These are phyloP conservation scores for Nothophaeocryptopus gaeumannii DNA, from an alignment of 2,329 filamentous ascomycete genomes.

Conservation along the genomic window DNA sequence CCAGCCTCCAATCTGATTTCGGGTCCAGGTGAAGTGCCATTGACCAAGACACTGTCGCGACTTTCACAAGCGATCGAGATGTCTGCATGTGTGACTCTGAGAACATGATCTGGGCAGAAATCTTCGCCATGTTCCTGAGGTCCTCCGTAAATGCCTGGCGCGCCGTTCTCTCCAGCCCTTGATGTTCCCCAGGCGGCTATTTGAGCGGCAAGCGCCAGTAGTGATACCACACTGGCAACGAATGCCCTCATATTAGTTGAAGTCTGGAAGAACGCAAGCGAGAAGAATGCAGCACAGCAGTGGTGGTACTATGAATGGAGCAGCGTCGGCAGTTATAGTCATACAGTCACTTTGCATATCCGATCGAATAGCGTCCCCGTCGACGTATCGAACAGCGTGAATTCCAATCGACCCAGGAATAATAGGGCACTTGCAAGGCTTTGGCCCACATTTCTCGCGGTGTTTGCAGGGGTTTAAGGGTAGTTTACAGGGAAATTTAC, in stretches of 20 bases:
- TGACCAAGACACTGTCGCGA: slow-evolving; percentile 50
- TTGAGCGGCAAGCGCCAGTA: slow-evolving; percentile 5
- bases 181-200: slow-evolving; percentile 17
- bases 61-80: slow-evolving; percentile 47
- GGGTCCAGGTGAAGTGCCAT: slow-evolving; percentile 55
- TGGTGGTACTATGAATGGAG: too few relatives aligned
- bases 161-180: slow-evolving; percentile 9
- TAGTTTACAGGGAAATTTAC: too few relatives aligned
- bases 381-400: too few relatives aligned
- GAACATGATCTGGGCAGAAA: slow-evolving; percentile 46
- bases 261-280: background rate
- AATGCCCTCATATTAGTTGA: slow-evolving; percentile 4
- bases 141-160: slow-evolving; percentile 22
- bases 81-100: slow-evolving; percentile 46
- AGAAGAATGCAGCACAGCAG: too few relatives aligned
- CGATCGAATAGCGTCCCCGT: too few relatives aligned
- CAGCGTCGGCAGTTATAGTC: too few relatives aligned
- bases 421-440: too few relatives aligned
- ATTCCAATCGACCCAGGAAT: too few relatives aligned
- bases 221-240: background rate
- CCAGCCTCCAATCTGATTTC: slow-evolving; percentile 47
- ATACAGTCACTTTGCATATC: too few relatives aligned
- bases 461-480: too few relatives aligned
- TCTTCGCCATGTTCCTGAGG: slow-evolving; percentile 22
- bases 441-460: too few relatives aligned